Evolutionary conservation across 1,139 yeast genomes (phyloP).

Genomic region (Arxiozyma heterogenica): DNA sequence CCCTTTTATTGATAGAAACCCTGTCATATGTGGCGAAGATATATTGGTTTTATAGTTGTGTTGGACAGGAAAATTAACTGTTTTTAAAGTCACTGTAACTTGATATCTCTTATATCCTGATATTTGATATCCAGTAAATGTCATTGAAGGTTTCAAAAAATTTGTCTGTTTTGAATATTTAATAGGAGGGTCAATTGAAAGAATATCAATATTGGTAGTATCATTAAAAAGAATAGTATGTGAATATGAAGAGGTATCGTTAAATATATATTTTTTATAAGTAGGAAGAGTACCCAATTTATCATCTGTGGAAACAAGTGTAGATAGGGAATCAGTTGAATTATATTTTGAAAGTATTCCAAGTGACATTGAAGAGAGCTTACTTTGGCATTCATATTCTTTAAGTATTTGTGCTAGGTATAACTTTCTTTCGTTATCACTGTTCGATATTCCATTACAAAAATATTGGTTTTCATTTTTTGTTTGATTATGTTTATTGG

Average conservation of each 20-base stretch:
- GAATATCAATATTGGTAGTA: background rate
- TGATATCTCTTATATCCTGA: conserved; percentile 30
- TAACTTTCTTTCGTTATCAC: background rate
- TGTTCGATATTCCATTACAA: background rate
- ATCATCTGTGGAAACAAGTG: background rate
- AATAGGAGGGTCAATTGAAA: background rate
- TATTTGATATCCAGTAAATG: conserved; percentile 28
- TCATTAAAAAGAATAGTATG: background rate
- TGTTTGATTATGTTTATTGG: background rate
- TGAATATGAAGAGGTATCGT: conserved; percentile 4
- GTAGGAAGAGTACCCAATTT: background rate
- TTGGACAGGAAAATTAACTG: conserved; percentile 23
- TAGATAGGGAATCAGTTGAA: conserved; percentile 1
- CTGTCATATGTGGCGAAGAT: conserved; percentile 43
- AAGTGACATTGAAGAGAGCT: background rate
- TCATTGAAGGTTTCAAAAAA: conserved; percentile 22
- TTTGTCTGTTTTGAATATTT: conserved; percentile 9
- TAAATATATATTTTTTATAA: conserved; percentile 1
- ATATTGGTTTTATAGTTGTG: background rate
- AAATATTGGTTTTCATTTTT: background rate
- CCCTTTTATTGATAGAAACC: conserved; percentile 72
- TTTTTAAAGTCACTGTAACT: conserved; percentile 24
- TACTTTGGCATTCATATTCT: background rate
- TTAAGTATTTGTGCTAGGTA: background rate
- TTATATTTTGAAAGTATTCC: background rate